Base-by-base conservation (phyloP, 164 flowering plant genomes). In the Aristolochia californica region DNA sequence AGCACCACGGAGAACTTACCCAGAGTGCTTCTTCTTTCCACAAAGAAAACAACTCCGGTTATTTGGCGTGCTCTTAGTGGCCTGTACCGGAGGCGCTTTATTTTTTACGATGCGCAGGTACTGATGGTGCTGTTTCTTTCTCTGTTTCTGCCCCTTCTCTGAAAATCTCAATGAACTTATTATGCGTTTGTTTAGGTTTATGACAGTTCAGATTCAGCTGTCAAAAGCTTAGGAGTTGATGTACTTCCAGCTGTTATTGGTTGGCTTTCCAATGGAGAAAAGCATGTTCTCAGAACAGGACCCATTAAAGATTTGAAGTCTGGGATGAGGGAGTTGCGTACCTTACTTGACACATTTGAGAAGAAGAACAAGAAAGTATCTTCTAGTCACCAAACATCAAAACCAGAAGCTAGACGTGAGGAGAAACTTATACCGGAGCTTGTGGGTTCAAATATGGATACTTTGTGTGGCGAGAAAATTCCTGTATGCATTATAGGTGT, bases 21-120 rank as follows among this genome's bases (percentile, higher is more conserved):
- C 28, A 76, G 71, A 56, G 86, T 91, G 45, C 63, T 91, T 69
- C 83, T 91, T 60, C 78, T 91, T 57, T 88, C 98, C n/a, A 73
- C 85, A 56, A 88, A 86, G 72, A 91, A 82, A 56, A 85, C 82
- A 60, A 88, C 96, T 22, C 96, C 98, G 45, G 82, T 80, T 22
- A 88, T 91, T 48, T 91, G 98, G 98, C 91, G 93, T 70, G 85
- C 69, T 52, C 86, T 91, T 15, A 83, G 93, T 68, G 98, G 98
- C 53, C 68, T 88, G 70, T 85, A 76, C 62, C 86, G 26, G 68
- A 85, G 75, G 57, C 84, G 76, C 50, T 70, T 88, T 54, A 48
- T 52, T 61, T 82, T 91, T 70, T 80, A 77, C 67, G 93, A 91
- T 71, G 77, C 77, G 13, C 67, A 83, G 88, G 98, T 88, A 82